Base-by-base conservation (phyloP, 192 early-diverging fungal species). In the Entophlyctis helioformis region DNA sequence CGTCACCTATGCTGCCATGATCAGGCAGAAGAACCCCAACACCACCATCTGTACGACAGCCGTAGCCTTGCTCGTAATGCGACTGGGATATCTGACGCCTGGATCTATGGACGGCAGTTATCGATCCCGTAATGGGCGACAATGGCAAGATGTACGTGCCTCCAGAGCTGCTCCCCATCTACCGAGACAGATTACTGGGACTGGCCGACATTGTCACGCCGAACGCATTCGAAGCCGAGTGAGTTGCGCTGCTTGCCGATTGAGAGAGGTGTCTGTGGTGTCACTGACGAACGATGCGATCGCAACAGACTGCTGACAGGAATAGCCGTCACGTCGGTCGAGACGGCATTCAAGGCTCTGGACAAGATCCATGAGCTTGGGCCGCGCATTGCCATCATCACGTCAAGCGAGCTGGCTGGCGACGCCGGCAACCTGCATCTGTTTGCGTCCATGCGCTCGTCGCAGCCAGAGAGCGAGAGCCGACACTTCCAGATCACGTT, bases 41-140 rank as follows among this genome's bases (percentile, higher is more conserved):
- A n/a, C n/a, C n/a, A n/a, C n/a, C n/a, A n/a, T n/a, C n/a, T n/a
- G n/a, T n/a, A n/a, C n/a, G n/a, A n/a, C n/a, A n/a, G n/a, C n/a
- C n/a, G n/a, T n/a, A n/a, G n/a, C n/a, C n/a, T n/a, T n/a, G n/a
- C n/a, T n/a, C n/a, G n/a, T n/a, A n/a, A n/a, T n/a, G n/a, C n/a
- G n/a, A n/a, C n/a, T n/a, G n/a, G n/a, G n/a, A n/a, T n/a, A n/a
- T n/a, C n/a, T n/a, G n/a, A n/a, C n/a, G n/a, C n/a, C n/a, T n/a
- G n/a, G n/a, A n/a, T n/a, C n/a, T n/a, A n/a, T n/a, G n/a, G n/a
- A n/a, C n/a, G 4, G 6, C 48, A 50, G 36, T 91, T 0, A 57
- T 87, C 37, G 89, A 96, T 60, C 85, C 92, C 2, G 89, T 93
- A 3, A 76, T 92, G 65, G 92, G 92, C 28, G 92, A 96, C 56